Evolutionary conservation across 1,284 basidiomycete species (phyloP).

Genomic region (Ganoderma resinaceum): DNA sequence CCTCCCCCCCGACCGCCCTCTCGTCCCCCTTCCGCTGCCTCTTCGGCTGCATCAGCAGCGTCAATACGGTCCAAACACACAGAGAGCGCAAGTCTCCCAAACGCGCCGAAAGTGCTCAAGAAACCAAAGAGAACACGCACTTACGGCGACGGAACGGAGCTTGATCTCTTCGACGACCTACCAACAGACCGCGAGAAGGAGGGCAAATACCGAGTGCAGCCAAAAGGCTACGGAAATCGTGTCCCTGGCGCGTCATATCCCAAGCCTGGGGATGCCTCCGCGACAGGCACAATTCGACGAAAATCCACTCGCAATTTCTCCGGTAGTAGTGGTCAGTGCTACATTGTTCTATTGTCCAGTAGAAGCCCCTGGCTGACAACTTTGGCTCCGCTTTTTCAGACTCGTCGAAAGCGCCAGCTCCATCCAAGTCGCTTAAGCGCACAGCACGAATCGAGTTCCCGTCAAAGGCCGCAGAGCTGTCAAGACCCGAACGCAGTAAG

Average conservation of each 20-base stretch:
- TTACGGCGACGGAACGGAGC: constrained; percentile 93
- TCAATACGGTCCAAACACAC: constrained; percentile 46
- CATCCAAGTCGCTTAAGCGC: constrained; percentile 50
- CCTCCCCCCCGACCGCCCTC: constrained; percentile 64
- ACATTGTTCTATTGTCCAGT: background rate
- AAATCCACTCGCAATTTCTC: constrained; percentile 47
- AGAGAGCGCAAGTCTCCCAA: constrained; percentile 44
- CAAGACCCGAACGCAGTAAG: constrained; percentile 31
- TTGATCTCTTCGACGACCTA: constrained; percentile 92
- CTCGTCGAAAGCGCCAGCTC: constrained; percentile 36
- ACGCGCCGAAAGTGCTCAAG: constrained; percentile 73
- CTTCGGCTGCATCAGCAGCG: constrained; percentile 48
- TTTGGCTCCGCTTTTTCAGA: constrained; percentile 20
- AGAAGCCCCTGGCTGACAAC: constrained; percentile 11
- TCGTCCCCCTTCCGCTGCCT: constrained; percentile 61
- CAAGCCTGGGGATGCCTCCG: constrained; percentile 45
- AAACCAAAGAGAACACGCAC: constrained; percentile 74
- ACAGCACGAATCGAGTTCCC: constrained; percentile 46
- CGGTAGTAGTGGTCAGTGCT: constrained; percentile 41
- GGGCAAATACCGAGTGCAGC: constrained; percentile 69
- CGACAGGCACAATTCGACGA: constrained; percentile 63
- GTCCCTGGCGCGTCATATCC: constrained; percentile 60
- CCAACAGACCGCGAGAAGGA: constrained; percentile 87
- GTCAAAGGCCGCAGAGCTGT: constrained; percentile 34
- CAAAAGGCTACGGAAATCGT: constrained; percentile 70